Evolutionary conservation across 805 yeast species (phyloP), one percentile per base, ranked within the genome.

Genomic region (Spathaspora hagerdaliae): DNA sequence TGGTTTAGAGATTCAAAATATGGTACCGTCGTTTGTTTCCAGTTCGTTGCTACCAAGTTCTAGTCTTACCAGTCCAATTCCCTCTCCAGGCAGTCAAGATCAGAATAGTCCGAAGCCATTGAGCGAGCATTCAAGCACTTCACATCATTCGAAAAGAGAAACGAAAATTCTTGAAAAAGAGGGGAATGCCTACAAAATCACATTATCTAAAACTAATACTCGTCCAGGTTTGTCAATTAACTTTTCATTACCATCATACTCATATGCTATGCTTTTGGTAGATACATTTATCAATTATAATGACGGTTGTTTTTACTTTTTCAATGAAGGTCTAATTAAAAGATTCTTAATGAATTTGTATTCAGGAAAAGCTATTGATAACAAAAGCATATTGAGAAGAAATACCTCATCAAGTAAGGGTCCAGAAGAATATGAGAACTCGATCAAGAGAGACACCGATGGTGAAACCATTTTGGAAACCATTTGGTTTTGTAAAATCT

Each of bases 231-330:
- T 83, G 6, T 75, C 84, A 19, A 87, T 84, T 24, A 82, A 83
- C 54, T 84, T 85, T 57, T 77, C 87, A 0, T 66, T 86, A 13
- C 95, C 95, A 0, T 81, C 88, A 11, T 85, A 84, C 51, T 79
- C 87, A 3, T 85, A 85, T 60, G 90, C 92, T 6, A 77, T 83
- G 77, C 60, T 84, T 11, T 64, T 86, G 41, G 86, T 86, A 10
- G 92, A 86, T 57, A 82, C 88, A 0, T 86, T 86, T 53, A 77
- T 86, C 43, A 83, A 84, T 42, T 86, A 85, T 60, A 86, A 19
- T 19, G 94, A 85, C 61, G 94, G 91, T 0, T 86, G 95, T 54
- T 86, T 86, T 60, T 86, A 86, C 64, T 86, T 86, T 56, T 86
- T 86, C 67, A 86, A 86, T 58, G 95, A 86, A 60, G 95, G 95